A percentile compares a stretch with the other conserved stretches of the same genome.
Conservation (phyloP, 345 rosid species). For the Eucalyptus sp. region DNA sequence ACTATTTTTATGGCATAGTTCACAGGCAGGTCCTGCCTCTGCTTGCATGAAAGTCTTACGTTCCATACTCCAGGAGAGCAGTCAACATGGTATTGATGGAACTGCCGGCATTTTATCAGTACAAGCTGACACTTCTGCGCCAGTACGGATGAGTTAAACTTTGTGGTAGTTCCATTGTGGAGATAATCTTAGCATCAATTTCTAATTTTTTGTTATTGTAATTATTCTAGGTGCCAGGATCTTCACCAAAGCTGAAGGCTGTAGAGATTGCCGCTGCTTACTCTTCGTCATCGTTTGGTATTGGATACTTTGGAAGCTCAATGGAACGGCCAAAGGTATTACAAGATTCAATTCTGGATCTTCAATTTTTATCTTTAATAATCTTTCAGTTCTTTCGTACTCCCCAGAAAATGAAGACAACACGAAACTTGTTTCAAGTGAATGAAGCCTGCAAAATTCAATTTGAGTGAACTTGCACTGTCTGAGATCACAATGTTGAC, state of each 20-base stretch:
- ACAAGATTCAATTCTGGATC: background rate
- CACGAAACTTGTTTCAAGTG: background rate
- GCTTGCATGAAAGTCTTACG: slow-evolving; percentile 67
- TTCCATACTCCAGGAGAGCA: slow-evolving; percentile 32
- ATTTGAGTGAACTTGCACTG: background rate
- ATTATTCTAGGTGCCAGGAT: slow-evolving; percentile 35
- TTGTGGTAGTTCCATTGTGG: background rate
- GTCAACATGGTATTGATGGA: slow-evolving; percentile 24
- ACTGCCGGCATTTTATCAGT: slow-evolving; percentile 73
- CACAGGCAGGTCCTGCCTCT: slow-evolving; percentile 91
- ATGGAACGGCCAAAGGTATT: slow-evolving; percentile 81
- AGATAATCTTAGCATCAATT: background rate
- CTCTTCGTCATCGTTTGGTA: slow-evolving; percentile 71
- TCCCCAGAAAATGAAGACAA: background rate
- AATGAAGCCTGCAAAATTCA: background rate
- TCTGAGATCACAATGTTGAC: background rate
- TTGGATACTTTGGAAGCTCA: slow-evolving; percentile 83
- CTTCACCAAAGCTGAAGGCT: slow-evolving; percentile 39
- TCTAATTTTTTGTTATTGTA: background rate
- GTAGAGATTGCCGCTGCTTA: slow-evolving; percentile 90
- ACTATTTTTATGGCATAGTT: slow-evolving; percentile 22
- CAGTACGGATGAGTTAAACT: slow-evolving; percentile 14
- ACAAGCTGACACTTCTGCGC: slow-evolving; percentile 65
- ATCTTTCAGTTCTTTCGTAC: background rate
- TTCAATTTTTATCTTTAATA: background rate